Base-by-base conservation (phyloP, 129 eudicot species). In the Gnaphalium uliginosum region DNA sequence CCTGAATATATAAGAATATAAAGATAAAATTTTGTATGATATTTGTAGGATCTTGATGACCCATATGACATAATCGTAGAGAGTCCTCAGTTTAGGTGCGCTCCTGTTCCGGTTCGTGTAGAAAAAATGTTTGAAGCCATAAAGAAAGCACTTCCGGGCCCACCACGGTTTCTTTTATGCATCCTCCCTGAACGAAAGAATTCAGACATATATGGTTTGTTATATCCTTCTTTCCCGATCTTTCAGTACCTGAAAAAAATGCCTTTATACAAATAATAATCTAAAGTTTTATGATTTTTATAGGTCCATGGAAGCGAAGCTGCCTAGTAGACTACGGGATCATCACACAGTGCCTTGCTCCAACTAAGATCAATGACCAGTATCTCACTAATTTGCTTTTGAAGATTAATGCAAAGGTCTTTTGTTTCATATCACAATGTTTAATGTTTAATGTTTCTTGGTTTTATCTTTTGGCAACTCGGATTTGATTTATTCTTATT, bases 241-340 rank as follows among this genome's bases (percentile, higher is more conserved):
- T 63, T 50, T 69, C 41, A 27, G 33, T 54, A 43, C 48, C 53
- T 10, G 30, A 17, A 17, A 32, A n/a, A 8, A 33, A 3, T 6
- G 69, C 5, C 68, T 7, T 60, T 50, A 46, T 25, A 43, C 65
- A 18, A 14, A 50, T 7, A 13, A 51, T 13, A 4, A 15, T 29
- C 32, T 76, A 14, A 50, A 18, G 8, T 60, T 25, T 22, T 26
- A 19, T 56, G 43, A 15, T 41, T 66, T 30, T 72, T 23, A 24
- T 39, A 93, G 98, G 98, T 57, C 96, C 96, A 0, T 93, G 98
- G 98, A 93, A 90, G 87, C 81, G 74, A 58, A 86, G 50, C 39
- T 77, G 81, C 56, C 88, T 93, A 23, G 60, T 87, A 13, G 91
- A 93, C 8, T 21, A 51, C 30, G 98, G 98, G n/a, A 75, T 87